phyloP scores from a whole-genome alignment of 2,329 filamentous ascomycete species.

The Blastomyces gilchristii region DNA sequence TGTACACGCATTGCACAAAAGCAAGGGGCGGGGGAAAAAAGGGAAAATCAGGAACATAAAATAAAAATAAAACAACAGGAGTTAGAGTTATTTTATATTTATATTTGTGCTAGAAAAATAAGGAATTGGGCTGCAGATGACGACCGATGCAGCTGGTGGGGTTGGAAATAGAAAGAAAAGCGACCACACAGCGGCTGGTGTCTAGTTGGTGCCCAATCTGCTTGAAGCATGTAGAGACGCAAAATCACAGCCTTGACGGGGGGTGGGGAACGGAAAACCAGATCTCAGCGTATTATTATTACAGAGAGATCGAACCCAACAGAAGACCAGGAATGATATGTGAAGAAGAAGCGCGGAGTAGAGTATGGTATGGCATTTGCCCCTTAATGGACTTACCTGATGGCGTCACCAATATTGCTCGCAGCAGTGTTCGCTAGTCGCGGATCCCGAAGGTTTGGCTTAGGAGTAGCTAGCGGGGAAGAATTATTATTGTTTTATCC shows the following conservation, averaged over 20 bases:
- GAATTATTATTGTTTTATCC: not conserved
- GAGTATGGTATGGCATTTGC: not conserved
- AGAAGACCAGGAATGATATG: not conserved
- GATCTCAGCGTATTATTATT: not conserved
- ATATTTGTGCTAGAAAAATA: not conserved
- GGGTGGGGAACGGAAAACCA: not conserved
- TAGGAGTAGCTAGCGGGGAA: not conserved
- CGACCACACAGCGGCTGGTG: not conserved
- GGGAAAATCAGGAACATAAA: conserved; percentile 2
- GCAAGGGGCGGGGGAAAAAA: conserved; percentile 12
- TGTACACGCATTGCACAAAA: not conserved
- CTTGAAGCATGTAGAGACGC: not conserved
- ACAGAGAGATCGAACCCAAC: not conserved
- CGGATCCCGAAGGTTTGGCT: conserved; percentile 1
- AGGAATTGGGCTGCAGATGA: conserved; percentile 3
- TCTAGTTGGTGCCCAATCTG: conserved; percentile 10
- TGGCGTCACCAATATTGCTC: too few relatives aligned
- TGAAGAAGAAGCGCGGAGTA: not conserved
- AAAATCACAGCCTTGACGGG: not conserved
- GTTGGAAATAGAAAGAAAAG: not conserved
- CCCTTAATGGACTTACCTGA: not conserved
- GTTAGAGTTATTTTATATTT: not conserved
- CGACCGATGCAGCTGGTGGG: not conserved
- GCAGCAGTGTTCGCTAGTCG: not conserved
- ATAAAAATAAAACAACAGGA: conserved; percentile 1